Percentiles rank a stretch among this genome's conserved stretches.
Evolutionary conservation across 208 protist species (phyloP).

Genomic region (Trypanosoma mega): DNA sequence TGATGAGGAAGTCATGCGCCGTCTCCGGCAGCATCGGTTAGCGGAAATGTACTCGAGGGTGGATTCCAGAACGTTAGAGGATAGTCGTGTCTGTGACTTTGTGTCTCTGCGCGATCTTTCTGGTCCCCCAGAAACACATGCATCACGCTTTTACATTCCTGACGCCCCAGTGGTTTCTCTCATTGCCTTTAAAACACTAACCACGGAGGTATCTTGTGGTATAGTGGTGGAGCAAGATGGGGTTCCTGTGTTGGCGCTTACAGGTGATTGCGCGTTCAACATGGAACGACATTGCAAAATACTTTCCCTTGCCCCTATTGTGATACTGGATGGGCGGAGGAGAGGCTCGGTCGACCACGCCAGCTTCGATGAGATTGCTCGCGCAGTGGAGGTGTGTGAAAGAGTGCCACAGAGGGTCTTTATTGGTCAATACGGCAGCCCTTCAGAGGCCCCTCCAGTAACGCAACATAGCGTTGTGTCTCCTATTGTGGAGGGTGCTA

Average conservation of each 20-base stretch:
- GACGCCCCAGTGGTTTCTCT: slow-evolving; percentile 17
- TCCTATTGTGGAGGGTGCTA: slow-evolving; percentile 31
- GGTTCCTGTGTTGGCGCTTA: slow-evolving; percentile 23
- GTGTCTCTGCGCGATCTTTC: slow-evolving; percentile 4
- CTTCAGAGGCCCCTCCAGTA: slow-evolving; percentile 23
- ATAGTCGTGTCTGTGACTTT: slow-evolving; percentile 16
- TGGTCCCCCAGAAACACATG: background rate
- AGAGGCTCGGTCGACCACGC: slow-evolving; percentile 24
- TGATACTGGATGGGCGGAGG: slow-evolving; percentile 28
- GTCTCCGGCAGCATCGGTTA: slow-evolving; percentile 20
- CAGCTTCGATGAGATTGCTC: slow-evolving; percentile 25
- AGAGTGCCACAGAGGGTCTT: slow-evolving; percentile 13
- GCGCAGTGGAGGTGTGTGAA: slow-evolving; percentile 13
- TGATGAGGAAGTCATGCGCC: slow-evolving; percentile 20
- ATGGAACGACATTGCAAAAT: slow-evolving; percentile 11
- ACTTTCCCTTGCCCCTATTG: slow-evolving; percentile 25
- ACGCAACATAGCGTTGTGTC: slow-evolving; percentile 4
- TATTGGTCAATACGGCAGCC: slow-evolving; percentile 32
- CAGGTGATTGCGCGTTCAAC: slow-evolving; percentile 30
- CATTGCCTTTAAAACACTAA: slow-evolving; percentile 11
- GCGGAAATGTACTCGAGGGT: slow-evolving; percentile 22
- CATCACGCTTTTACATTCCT: slow-evolving; percentile 3
- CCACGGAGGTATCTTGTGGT: slow-evolving; percentile 25
- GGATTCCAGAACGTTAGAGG: background rate
- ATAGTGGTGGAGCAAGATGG: slow-evolving; percentile 19